These are phyloP conservation scores for Phaeosphaeriaceae sp. DNA, from an alignment of 2,329 filamentous ascomycete genomes.

Conservation along the genomic window DNA sequence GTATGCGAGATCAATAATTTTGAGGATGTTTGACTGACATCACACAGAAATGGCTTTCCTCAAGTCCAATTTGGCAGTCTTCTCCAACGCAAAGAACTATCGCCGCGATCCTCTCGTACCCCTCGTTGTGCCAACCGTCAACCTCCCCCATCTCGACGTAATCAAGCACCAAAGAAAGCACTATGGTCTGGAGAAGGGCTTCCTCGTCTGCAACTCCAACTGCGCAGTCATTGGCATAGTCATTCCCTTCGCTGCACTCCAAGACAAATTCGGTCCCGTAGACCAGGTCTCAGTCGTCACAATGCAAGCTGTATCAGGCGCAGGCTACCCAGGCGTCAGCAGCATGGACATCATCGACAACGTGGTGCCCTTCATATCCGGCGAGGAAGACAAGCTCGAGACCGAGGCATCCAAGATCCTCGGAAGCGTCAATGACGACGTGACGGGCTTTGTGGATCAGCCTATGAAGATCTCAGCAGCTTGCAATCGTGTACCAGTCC, in stretches of 20 bases:
- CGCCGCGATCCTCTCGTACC: slow-evolving; percentile 88
- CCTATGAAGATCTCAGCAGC: slow-evolving; percentile 80
- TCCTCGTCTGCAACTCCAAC: slow-evolving; percentile 97
- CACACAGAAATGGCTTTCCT: slow-evolving; percentile 82
- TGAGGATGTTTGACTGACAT: slow-evolving; percentile 6
- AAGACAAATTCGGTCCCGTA: slow-evolving; percentile 83
- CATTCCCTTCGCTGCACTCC: slow-evolving; percentile 90
- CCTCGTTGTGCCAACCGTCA: slow-evolving; percentile 93
- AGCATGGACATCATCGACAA: slow-evolving; percentile 97
- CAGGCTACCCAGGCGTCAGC: slow-evolving; percentile 87
- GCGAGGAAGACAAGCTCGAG: slow-evolving; percentile 96
- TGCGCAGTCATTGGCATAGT: slow-evolving; percentile 97
- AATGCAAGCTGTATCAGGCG: slow-evolving; percentile 92
- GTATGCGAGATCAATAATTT: slow-evolving; percentile 58
- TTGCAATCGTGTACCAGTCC: slow-evolving; percentile 92
- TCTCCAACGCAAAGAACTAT: slow-evolving; percentile 98
- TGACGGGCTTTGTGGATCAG: slow-evolving; percentile 80
- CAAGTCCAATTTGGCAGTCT: slow-evolving; percentile 85
- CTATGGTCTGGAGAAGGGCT: slow-evolving; percentile 79
- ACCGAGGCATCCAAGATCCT: slow-evolving; percentile 95
- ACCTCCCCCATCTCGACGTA: slow-evolving; percentile 84
- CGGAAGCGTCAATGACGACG: slow-evolving; percentile 73
- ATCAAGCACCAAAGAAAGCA: slow-evolving; percentile 87
- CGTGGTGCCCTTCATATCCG: slow-evolving; percentile 89
- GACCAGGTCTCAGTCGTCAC: slow-evolving; percentile 85